Conservation (phyloP, 495 filamentous ascomycete genomes). For the Podospora fimiseda region DNA sequence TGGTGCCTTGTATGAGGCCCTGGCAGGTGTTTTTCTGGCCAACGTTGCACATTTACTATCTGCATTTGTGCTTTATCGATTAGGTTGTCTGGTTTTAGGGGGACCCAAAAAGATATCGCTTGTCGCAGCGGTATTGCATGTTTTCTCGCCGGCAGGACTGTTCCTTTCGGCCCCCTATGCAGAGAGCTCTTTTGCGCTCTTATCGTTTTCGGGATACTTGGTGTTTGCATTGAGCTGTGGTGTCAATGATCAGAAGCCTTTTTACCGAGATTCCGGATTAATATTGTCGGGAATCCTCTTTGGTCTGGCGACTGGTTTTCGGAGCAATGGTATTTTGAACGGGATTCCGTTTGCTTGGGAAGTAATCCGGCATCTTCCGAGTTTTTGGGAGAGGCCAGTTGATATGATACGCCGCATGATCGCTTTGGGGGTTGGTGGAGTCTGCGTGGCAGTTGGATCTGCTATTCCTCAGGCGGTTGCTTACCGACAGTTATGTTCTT, state of each 20-base stretch:
- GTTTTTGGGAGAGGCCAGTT: no score
- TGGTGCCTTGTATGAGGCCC: conserved; percentile 18
- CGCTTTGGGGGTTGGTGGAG: conserved; percentile 49
- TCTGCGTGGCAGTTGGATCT: no score
- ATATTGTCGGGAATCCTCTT: conserved; percentile 62
- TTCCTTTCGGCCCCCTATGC: conserved; percentile 86
- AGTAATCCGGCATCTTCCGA: conserved; percentile 46
- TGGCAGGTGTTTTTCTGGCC: conserved; percentile 58
- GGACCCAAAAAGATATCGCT: conserved; percentile 50
- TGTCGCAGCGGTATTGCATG: conserved; percentile 63
- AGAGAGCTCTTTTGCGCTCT: conserved; percentile 71
- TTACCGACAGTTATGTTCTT: conserved; percentile 64
- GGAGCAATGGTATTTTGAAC: conserved; percentile 84
- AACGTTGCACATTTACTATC: conserved; percentile 70
- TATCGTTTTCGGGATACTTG: conserved; percentile 68
- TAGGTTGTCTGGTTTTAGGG: conserved; percentile 42
- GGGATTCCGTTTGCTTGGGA: conserved; percentile 52
- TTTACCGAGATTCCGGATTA: conserved; percentile 37
- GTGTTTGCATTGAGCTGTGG: conserved; percentile 60
- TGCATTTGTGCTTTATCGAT: conserved; percentile 60
- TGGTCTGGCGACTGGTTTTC: conserved; percentile 64
- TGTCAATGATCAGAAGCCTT: conserved; percentile 10
- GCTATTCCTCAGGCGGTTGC: conserved; percentile 68
- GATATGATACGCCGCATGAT: conserved; percentile 42
- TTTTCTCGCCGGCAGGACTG: conserved; percentile 78